These are phyloP conservation scores for Zhuliangozyma parablackwelliae DNA, from an alignment of 1,139 yeast genomes.

Conservation along the genomic window DNA sequence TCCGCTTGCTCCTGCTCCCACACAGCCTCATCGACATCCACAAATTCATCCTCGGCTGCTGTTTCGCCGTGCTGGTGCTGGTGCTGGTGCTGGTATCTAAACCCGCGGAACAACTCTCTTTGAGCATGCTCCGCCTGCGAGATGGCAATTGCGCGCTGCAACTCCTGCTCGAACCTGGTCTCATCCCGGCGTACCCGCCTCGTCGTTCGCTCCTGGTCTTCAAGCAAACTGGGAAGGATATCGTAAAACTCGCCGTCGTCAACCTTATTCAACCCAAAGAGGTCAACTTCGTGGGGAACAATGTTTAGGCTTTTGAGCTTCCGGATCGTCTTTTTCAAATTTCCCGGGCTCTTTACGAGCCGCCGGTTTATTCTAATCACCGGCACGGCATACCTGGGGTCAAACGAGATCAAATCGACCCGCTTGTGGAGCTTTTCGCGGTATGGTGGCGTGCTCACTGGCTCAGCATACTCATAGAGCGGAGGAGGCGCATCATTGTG, in stretches of 20 bases:
- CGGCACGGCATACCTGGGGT: constrained; percentile 34
- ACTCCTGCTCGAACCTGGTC: constrained; percentile 5
- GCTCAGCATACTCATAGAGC: constrained; percentile 15
- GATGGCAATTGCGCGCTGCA: constrained; percentile 8
- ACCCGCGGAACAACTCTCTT: constrained; percentile 7
- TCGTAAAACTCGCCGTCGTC: constrained; percentile 35
- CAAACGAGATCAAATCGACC: constrained; percentile 38
- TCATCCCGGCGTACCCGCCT: constrained; percentile 3
- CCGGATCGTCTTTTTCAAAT: constrained; percentile 22
- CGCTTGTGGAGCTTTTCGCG: constrained; percentile 31
- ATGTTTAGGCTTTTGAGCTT: constrained; percentile 25
- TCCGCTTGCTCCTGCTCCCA: constrained; percentile 2
- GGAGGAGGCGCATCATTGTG: constrained; percentile 16
- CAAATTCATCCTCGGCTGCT: constrained; percentile 5
- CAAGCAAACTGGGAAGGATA: constrained; percentile 28
- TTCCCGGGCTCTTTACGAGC: constrained; percentile 23
- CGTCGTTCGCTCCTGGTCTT: background rate
- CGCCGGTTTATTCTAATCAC: constrained; percentile 33
- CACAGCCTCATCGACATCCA: constrained; percentile 10
- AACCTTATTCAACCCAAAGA: constrained; percentile 35
- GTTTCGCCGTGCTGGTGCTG: too few relatives aligned
- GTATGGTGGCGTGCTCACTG: constrained; percentile 33
- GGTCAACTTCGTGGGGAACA: constrained; percentile 30
- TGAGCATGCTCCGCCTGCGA: constrained; percentile 9
- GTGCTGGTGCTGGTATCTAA: constrained; percentile 5